Conservation (phyloP, 1,139 yeast species). For the Geotrichum cucujoidarum region DNA sequence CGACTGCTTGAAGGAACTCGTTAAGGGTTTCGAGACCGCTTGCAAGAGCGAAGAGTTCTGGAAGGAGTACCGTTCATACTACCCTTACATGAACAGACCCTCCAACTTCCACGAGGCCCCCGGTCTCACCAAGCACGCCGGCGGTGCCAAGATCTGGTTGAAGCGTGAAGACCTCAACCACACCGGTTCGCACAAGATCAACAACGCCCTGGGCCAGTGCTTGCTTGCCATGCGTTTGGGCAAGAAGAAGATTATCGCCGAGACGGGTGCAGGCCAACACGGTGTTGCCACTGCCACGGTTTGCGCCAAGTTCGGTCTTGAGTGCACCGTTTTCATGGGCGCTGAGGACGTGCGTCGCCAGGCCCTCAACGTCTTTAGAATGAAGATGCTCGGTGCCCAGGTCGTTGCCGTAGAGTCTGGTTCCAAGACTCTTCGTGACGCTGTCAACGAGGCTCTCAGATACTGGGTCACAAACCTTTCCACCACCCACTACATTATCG, state of each 20-base stretch:
- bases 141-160: conserved; percentile 97
- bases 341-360: conserved; percentile 99
- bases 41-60: conserved; percentile 86
- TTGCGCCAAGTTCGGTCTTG: conserved; percentile 93
- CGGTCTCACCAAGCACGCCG: conserved; percentile 80
- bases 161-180: conserved; percentile 97
- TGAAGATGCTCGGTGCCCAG: conserved; percentile 92
- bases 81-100: conserved; percentile 93
- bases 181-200: conserved; percentile 96
- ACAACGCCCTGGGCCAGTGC: conserved; percentile 93
- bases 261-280: conserved; percentile 99
- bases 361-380: conserved; percentile 94
- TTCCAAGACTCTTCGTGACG: conserved; percentile 93
- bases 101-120: conserved; percentile 89
- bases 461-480: conserved; percentile 87
- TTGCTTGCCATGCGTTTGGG: conserved; percentile 89
- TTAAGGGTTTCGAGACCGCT: conserved; percentile 79
- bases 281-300: conserved; percentile 99
- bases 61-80: conserved; percentile 82
- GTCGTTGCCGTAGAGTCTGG: conserved; percentile 93
- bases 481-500: conserved; percentile 89
- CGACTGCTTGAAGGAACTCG: conserved; percentile 84
- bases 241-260: conserved; percentile 86
- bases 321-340: conserved; percentile 97
- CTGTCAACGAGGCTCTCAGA: conserved; percentile 94